A percentile compares a stretch with the other conserved stretches of the same genome.
Evolutionary conservation across 495 filamentous ascomycete species (phyloP).

Genomic region (Pyrenula massariospora): DNA sequence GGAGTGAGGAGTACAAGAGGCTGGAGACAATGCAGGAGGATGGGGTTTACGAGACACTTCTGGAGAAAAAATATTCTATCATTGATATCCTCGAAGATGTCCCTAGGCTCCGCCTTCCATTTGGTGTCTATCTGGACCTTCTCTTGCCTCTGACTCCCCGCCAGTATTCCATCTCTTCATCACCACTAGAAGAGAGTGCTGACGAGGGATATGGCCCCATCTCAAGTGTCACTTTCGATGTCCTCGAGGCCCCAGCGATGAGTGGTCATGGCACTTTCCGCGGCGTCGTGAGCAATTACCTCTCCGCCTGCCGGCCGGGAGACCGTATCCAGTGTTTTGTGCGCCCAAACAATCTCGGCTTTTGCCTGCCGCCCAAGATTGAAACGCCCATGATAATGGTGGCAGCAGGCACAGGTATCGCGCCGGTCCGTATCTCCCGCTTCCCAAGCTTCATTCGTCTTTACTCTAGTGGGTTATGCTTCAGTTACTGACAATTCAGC

Average conservation of each 20-base stretch:
- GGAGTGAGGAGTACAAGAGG: constrained; percentile 2
- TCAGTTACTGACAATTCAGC: not conserved
- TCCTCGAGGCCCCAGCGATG: constrained; percentile 38
- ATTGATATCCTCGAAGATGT: constrained; percentile 54
- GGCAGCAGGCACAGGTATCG: constrained; percentile 34
- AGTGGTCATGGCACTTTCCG: constrained; percentile 12
- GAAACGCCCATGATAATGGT: constrained; percentile 30
- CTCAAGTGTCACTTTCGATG: constrained; percentile 52
- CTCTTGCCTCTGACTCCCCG: constrained; percentile 59
- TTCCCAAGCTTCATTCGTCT: constrained; percentile 15
- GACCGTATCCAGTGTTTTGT: constrained; percentile 53
- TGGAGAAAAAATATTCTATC: constrained; percentile 42
- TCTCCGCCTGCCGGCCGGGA: constrained; percentile 38
- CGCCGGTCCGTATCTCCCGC: constrained; percentile 47
- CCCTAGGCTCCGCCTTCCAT: constrained; percentile 39
- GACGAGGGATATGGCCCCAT: constrained; percentile 21
- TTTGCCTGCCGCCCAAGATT: constrained; percentile 37
- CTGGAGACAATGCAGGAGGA: constrained; percentile 31
- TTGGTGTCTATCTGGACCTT: constrained; percentile 53
- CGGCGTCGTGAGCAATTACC: constrained; percentile 37
- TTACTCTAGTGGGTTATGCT: constrained; percentile 35
- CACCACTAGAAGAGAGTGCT: constrained; percentile 19
- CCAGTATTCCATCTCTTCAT: constrained; percentile 45
- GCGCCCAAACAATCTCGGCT: constrained; percentile 41
- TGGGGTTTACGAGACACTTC: not conserved